Evolutionary conservation across 2,329 filamentous ascomycete species (phyloP).

Genomic region (Gaeumannomyces sp.): DNA sequence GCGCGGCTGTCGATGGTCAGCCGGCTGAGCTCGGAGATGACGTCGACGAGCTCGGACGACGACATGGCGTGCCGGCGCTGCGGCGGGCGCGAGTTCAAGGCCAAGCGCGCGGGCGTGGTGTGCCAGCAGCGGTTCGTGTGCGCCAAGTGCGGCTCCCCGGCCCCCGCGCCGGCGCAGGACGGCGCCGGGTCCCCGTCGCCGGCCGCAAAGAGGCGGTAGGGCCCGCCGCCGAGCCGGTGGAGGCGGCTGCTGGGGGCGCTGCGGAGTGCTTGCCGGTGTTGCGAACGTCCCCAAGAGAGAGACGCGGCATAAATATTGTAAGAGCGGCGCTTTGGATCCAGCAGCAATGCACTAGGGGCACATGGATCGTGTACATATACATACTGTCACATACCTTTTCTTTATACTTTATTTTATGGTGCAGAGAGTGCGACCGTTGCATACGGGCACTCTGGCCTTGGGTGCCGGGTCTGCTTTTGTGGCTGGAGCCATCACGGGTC

Average conservation of each 20-base stretch:
- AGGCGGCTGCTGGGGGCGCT: neutral
- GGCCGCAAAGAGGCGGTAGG: neutral
- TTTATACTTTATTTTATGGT: neutral
- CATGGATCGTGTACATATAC: no score
- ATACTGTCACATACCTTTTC: no score
- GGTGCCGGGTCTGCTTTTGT: neutral
- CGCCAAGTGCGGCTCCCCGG: conserved; percentile 40
- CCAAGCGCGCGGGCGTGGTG: conserved; percentile 39
- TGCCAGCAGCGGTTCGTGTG: conserved; percentile 49
- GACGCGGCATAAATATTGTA: no score
- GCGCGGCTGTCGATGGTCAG: neutral
- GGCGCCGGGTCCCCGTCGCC: no score
- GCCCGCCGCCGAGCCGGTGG: neutral
- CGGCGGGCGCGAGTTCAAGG: conserved; percentile 55
- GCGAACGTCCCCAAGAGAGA: no score
- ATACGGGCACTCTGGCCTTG: neutral
- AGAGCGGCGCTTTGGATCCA: no score
- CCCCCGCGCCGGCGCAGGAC: neutral
- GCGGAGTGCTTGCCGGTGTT: no score
- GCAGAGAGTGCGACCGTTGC: neutral
- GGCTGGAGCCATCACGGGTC: neutral
- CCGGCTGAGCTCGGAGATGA: conserved; percentile 49
- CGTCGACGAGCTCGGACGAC: conserved; percentile 30
- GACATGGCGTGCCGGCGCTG: conserved; percentile 52
- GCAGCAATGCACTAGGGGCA: no score